phyloP scores from a whole-genome alignment of 225 moss, liverwort and hornwort species.

The Thuidium tamariscinum region DNA sequence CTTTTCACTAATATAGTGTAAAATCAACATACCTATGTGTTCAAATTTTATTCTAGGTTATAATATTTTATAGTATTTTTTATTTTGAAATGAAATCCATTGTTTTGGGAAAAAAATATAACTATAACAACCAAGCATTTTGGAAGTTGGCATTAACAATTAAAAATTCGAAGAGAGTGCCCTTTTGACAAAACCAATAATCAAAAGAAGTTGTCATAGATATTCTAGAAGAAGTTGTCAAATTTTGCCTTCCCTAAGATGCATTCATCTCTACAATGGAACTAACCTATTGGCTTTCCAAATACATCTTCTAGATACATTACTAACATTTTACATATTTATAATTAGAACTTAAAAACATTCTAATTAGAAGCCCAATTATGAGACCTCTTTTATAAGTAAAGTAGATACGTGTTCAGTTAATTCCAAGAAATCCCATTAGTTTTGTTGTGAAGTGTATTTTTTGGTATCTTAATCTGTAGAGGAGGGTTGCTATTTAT shows the following conservation, averaged over 20 bases:
- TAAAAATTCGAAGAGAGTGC: not conserved
- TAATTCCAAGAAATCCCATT: not conserved
- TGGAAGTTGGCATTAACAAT: not conserved
- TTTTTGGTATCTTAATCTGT: not conserved
- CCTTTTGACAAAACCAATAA: too few species aligned
- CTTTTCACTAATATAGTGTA: not conserved
- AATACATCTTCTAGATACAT: not conserved
- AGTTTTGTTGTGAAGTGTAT: rapidly evolving
- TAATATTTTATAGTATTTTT: not conserved
- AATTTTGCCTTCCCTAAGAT: not conserved
- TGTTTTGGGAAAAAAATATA: not conserved
- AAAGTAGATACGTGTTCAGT: rapidly evolving
- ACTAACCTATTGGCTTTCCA: rapidly evolving
- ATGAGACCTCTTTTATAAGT: not conserved
- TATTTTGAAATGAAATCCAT: not conserved
- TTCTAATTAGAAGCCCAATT: not conserved
- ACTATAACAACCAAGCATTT: not conserved
- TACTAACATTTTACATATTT: not conserved
- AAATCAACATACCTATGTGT: too few species aligned
- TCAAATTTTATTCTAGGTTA: not conserved
- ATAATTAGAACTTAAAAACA: not conserved
- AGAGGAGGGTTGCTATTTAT: too few species aligned
- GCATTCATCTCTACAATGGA: rapidly evolving
- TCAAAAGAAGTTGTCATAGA: not conserved
- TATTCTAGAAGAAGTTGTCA: not conserved